Evolutionary conservation across 345 rosid species (phyloP).

Genomic region (Gossypium longicalyx): DNA sequence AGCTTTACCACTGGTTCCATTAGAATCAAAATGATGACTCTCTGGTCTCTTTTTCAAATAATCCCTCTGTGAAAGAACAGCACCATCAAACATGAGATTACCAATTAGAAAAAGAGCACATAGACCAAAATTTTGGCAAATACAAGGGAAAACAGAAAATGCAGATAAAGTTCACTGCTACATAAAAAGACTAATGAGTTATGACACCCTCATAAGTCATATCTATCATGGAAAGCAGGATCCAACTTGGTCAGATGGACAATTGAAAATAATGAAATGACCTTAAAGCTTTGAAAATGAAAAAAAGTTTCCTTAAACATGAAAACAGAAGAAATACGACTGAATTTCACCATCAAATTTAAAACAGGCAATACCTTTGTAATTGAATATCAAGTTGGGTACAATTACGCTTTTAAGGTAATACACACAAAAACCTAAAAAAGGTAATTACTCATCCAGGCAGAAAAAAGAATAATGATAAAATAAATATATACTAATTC

Average conservation of each 20-base stretch:
- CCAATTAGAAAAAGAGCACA: neutral
- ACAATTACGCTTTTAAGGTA: neutral
- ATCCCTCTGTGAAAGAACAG: constrained; percentile 52
- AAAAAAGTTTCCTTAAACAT: neutral
- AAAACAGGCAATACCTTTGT: neutral
- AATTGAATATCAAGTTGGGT: neutral
- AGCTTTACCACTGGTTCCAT: constrained; percentile 60
- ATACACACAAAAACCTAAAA: neutral
- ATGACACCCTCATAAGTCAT: neutral
- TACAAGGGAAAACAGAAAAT: neutral
- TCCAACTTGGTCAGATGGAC: neutral
- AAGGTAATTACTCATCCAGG: neutral
- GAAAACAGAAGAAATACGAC: neutral
- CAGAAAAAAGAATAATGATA: neutral
- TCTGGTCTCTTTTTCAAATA: constrained; percentile 70
- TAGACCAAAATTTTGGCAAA: neutral
- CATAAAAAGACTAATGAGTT: neutral
- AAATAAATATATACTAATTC: neutral
- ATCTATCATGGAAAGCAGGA: neutral
- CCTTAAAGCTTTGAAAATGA: neutral
- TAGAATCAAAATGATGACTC: constrained; percentile 62
- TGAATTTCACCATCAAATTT: neutral
- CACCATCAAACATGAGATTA: neutral
- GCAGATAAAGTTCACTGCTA: neutral
- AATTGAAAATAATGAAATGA: neutral